These are phyloP conservation scores for Mucor circinelloides DNA, from an alignment of 371 early-diverging fungal species.

Conservation along the genomic window DNA sequence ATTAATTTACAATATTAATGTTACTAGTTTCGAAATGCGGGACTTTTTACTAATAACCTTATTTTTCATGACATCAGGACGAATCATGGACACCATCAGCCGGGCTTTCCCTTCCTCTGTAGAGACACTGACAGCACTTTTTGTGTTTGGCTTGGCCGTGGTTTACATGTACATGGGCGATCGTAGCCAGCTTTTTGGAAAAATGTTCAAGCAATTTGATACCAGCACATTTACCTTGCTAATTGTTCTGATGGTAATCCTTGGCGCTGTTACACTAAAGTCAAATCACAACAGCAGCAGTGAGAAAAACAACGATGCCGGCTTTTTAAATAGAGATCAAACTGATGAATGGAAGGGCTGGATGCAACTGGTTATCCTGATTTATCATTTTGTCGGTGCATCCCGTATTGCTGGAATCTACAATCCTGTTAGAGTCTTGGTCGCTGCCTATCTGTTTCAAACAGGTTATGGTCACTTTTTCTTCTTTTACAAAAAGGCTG, in stretches of 20 bases:
- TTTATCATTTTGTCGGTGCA: slow-evolving; percentile 74
- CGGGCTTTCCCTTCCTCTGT: neutral
- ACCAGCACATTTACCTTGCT: slow-evolving; percentile 45
- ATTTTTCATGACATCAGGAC: neutral
- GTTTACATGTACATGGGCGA: slow-evolving; percentile 68
- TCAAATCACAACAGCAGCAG: slow-evolving; percentile 34
- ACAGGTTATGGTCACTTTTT: slow-evolving; percentile 81
- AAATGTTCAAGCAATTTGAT: slow-evolving; percentile 64
- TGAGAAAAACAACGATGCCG: slow-evolving; percentile 53
- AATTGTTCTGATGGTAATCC: slow-evolving; percentile 35
- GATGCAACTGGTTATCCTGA: slow-evolving; percentile 81
- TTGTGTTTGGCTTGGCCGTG: slow-evolving; percentile 56
- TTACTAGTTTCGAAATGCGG: slow-evolving; percentile 1
- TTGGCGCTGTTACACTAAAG: slow-evolving; percentile 54
- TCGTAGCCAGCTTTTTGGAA: slow-evolving; percentile 69
- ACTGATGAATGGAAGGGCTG: slow-evolving; percentile 89
- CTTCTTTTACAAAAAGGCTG: slow-evolving; percentile 70
- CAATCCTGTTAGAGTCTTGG: slow-evolving; percentile 69
- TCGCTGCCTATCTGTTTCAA: slow-evolving; percentile 79
- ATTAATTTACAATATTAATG: neutral
- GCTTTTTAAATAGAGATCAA: slow-evolving; percentile 70
- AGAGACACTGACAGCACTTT: slow-evolving; percentile 42
- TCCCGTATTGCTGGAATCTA: slow-evolving; percentile 67
- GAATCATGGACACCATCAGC: neutral
- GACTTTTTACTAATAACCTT: neutral